Base-by-base conservation (phyloP, 768 basidiomycete species). In the Mycena olivaceomarginata region DNA sequence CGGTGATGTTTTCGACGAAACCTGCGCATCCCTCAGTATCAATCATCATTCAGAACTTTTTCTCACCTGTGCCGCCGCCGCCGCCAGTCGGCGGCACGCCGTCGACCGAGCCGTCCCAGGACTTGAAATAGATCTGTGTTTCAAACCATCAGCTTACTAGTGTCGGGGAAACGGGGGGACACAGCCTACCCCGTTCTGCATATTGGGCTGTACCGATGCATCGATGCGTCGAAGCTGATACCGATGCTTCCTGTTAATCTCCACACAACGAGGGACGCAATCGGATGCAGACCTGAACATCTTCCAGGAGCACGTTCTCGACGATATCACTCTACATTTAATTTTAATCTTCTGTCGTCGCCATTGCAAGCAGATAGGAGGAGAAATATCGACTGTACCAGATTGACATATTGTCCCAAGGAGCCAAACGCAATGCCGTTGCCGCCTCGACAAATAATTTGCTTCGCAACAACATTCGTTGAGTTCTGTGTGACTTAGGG, bases 341-440 rank as follows among this genome's bases (percentile, higher is more conserved):
- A 31, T 18, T 18, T 13, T 13, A 48, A 48, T 48, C 9, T 41
- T 11, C 10, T 41, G 53, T 53, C 53, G 20, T 53, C 53, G 20
- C 16, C 46, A 48, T 48, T 48, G 20, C n/a, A 16, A 53, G 18
- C 18, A 22, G 15, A 45, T 11, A 45, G 43, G 43, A 45, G 43
- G 11, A 25, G 31, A 8, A 39, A 60, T 8, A 18, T 43, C 3
- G 25, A 67, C 5, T 83, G 77, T 75, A 92, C 90, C 80, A 91
- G 77, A 74, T 91, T 85, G 10, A 85, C 85, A 75, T 92, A 93
- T 82, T 92, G 91, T n/a, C 91, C 92, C 31, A 93, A 82, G 39
- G 91, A 92, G 16, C 91, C 91, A 80, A 92, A 89, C 6, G 92
- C 92, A 40, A 93, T 88, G 2, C 92, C 91, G 77, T 91, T 92